Conservation (phyloP, 1,139 yeast genomes). For the Suhomyces taliae region DNA sequence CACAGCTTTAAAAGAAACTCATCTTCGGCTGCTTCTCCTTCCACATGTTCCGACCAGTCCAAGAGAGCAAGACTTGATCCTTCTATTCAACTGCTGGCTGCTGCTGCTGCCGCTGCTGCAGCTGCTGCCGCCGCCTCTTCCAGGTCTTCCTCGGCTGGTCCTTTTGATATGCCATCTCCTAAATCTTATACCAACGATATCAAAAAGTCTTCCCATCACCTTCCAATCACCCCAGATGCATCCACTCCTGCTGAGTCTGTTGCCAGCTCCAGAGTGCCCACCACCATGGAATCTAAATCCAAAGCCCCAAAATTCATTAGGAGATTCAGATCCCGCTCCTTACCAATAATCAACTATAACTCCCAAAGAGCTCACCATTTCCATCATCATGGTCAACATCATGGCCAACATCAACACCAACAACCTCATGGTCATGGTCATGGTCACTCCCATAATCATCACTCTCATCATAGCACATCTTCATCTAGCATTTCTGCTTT, state of each 20-base stretch:
- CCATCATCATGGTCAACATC: conserved; percentile 19
- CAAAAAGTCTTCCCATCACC: conserved; percentile 14
- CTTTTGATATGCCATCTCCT: conserved; percentile 13
- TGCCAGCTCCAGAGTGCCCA: neutral
- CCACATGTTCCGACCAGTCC: conserved; percentile 14
- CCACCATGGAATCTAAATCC: conserved; percentile 13
- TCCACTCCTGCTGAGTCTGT: conserved; percentile 5
- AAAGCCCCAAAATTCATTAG: conserved; percentile 42
- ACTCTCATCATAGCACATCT: conserved; percentile 14
- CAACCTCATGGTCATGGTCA: conserved; percentile 8
- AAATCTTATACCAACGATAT: conserved; percentile 13
- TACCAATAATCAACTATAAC: conserved; percentile 44
- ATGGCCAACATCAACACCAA: conserved; percentile 2
- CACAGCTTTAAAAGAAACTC: conserved; percentile 16
- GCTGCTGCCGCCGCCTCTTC: conserved; percentile 9
- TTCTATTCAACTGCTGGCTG: conserved; percentile 12
- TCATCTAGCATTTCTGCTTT: conserved; percentile 31
- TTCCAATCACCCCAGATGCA: conserved; percentile 9
- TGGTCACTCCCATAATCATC: conserved; percentile 11
- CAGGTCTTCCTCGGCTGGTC: conserved; percentile 4
- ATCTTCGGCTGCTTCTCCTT: conserved; percentile 15
- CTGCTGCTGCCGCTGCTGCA: conserved; percentile 8
- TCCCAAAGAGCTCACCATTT: conserved; percentile 20
- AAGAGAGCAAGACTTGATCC: conserved; percentile 33
- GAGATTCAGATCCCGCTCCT: conserved; percentile 42